phyloP scores from a whole-genome alignment of 768 basidiomycete species.

The Megacollybia marginata region DNA sequence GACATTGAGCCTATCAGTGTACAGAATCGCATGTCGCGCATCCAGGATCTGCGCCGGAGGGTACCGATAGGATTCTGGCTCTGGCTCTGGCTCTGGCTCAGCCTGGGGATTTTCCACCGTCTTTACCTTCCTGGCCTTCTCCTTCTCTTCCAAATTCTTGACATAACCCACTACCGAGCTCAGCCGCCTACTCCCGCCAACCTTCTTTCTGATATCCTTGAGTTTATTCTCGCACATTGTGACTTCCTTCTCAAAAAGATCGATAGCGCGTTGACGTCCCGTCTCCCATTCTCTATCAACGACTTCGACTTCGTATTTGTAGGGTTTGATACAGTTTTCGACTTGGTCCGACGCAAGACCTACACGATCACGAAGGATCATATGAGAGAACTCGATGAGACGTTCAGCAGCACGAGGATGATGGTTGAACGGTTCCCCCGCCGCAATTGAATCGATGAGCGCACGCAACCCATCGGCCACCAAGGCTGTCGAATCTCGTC shows the following conservation, averaged over 20 bases:
- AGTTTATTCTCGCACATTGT: slow-evolving; percentile 80
- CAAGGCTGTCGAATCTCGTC: slow-evolving; percentile 87
- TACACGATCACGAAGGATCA: slow-evolving; percentile 87
- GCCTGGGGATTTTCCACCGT: slow-evolving; percentile 25
- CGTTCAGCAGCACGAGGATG: slow-evolving; percentile 88
- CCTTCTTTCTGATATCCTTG: slow-evolving; percentile 77
- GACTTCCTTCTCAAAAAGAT: slow-evolving; percentile 80
- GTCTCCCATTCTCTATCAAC: slow-evolving; percentile 88
- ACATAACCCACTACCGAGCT: slow-evolving; percentile 75
- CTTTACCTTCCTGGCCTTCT: slow-evolving; percentile 53
- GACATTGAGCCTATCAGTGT: slow-evolving; percentile 71
- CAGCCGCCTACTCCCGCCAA: slow-evolving; percentile 82
- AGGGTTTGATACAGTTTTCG: slow-evolving; percentile 99
- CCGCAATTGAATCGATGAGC: slow-evolving; percentile 84
- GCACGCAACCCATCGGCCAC: slow-evolving; percentile 90
- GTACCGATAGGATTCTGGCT: slow-evolving; percentile 78
- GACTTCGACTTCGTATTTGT: slow-evolving; percentile 97
- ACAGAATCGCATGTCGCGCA: slow-evolving; percentile 89
- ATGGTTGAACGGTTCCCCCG: slow-evolving; percentile 84
- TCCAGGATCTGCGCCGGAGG: slow-evolving; percentile 89
- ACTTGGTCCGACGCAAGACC: slow-evolving; percentile 97
- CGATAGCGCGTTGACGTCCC: slow-evolving; percentile 68
- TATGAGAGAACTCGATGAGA: slow-evolving; percentile 87
- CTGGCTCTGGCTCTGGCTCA: slow-evolving; percentile 25
- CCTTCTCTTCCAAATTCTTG: slow-evolving; percentile 70